phyloP scores from a whole-genome alignment of 768 basidiomycete species.

The button mushroom (Agaricus bisporus) region DNA sequence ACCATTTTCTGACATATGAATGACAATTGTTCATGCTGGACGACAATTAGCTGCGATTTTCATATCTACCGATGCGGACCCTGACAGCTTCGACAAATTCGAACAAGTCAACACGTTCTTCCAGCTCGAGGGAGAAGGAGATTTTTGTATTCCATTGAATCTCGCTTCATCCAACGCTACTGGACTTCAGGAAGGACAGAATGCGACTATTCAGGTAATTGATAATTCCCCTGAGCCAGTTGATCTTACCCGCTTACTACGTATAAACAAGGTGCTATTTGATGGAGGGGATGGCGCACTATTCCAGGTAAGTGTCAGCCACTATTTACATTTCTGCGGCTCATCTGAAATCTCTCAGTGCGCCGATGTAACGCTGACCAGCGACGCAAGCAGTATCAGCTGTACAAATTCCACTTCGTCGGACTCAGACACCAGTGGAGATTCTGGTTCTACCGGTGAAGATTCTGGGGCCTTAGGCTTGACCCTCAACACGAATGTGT shows the following conservation, averaged over 20 bases:
- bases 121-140: conserved; percentile 46
- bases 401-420: conserved; percentile 27
- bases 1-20: background rate
- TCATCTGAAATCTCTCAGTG: conserved; percentile 38
- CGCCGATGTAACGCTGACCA: conserved; percentile 65
- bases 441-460: background rate
- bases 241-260: background rate
- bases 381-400: conserved; percentile 38
- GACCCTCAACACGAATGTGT: background rate
- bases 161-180: conserved; percentile 36
- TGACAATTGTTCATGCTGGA: conserved; percentile 7
- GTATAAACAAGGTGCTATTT: conserved; percentile 12
- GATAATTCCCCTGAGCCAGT: conserved; percentile 13
- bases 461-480: conserved; percentile 8
- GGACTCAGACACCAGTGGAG: conserved; percentile 6
- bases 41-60: conserved; percentile 40
- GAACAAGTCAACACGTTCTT: conserved; percentile 28
- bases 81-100: conserved; percentile 60
- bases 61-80: conserved; percentile 53
- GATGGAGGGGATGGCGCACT: conserved; percentile 64
- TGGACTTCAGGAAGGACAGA: conserved; percentile 48
- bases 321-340: conserved; percentile 13
- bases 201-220: conserved; percentile 64
- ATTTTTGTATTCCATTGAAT: conserved; percentile 61
- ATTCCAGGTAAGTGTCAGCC: conserved; percentile 46